phyloP scores from a whole-genome alignment of 768 basidiomycete genomes.

The Lactarius tabidus region DNA sequence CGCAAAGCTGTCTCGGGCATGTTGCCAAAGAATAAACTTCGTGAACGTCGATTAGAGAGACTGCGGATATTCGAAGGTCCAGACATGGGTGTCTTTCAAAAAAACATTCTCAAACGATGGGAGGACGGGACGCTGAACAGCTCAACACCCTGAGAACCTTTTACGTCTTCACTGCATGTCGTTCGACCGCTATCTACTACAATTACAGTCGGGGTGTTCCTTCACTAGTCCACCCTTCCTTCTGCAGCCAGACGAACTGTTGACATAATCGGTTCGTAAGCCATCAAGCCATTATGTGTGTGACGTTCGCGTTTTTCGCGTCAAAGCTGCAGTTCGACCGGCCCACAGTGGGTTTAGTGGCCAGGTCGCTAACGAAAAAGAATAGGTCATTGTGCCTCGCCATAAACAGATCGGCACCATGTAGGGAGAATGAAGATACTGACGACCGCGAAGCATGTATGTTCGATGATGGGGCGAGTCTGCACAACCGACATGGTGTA shows the following conservation, averaged over 20 bases:
- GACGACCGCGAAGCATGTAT: too few relatives aligned
- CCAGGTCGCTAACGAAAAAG: too few relatives aligned
- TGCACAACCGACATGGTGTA: too few relatives aligned
- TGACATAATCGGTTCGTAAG: background rate
- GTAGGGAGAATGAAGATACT: too few relatives aligned
- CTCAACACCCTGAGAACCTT: constrained; percentile 4
- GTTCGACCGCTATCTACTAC: background rate
- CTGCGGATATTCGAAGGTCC: constrained; percentile 83
- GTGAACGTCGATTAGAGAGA: constrained; percentile 82
- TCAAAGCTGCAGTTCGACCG: background rate
- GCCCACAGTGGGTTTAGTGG: too few relatives aligned
- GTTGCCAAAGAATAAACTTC: constrained; percentile 96
- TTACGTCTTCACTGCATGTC: background rate
- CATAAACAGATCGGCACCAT: too few relatives aligned
- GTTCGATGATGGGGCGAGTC: too few relatives aligned
- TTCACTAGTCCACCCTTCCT: background rate
- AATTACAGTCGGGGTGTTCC: background rate
- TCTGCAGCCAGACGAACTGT: background rate
- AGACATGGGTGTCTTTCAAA: constrained; percentile 70
- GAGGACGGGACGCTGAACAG: constrained; percentile 65
- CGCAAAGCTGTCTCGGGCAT: constrained; percentile 95
- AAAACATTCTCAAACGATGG: constrained; percentile 79
- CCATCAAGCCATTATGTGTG: background rate
- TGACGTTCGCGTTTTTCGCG: background rate
- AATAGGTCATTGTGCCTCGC: too few relatives aligned